Percentiles rank a stretch among this genome's conserved stretches.
phyloP scores from a whole-genome alignment of 306 rosid genomes.

The Mimosa bimucronata region DNA sequence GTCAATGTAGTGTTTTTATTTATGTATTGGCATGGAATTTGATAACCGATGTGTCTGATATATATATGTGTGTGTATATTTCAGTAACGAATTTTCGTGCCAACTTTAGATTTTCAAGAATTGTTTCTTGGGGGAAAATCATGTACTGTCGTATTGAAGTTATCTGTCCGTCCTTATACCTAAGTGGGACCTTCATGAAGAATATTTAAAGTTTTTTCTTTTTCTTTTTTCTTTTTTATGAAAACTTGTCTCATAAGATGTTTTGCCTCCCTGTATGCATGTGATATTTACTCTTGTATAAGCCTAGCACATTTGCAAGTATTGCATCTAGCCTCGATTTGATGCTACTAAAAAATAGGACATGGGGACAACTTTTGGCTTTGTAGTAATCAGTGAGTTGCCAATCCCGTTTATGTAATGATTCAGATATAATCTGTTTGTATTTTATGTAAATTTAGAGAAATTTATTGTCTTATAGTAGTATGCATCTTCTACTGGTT shows the following conservation, averaged over 20 bases:
- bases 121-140: too few species aligned
- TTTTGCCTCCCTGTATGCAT: not conserved
- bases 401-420: not conserved
- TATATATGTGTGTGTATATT: not conserved
- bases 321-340: not conserved
- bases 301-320: slow-evolving; percentile 5
- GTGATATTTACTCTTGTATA: not conserved
- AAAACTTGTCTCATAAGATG: not conserved
- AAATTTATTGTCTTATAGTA: slow-evolving; percentile 22
- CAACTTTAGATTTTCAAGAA: not conserved
- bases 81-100: slow-evolving; percentile 1
- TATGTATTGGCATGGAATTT: not conserved
- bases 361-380: not conserved
- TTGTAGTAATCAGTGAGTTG: too few species aligned
- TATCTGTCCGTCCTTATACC: slow-evolving; percentile 1
- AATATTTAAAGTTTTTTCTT: not conserved
- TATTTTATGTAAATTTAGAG: not conserved
- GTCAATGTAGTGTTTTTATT: not conserved
- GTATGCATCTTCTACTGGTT: not conserved
- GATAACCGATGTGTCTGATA: not conserved
- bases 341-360: not conserved
- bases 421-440: not conserved
- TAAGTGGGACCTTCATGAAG: not conserved
- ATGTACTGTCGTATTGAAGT: not conserved
- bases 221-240: too few species aligned